Conservation (phyloP, 164 flowering plant species). For the Houttuynia cordata region DNA sequence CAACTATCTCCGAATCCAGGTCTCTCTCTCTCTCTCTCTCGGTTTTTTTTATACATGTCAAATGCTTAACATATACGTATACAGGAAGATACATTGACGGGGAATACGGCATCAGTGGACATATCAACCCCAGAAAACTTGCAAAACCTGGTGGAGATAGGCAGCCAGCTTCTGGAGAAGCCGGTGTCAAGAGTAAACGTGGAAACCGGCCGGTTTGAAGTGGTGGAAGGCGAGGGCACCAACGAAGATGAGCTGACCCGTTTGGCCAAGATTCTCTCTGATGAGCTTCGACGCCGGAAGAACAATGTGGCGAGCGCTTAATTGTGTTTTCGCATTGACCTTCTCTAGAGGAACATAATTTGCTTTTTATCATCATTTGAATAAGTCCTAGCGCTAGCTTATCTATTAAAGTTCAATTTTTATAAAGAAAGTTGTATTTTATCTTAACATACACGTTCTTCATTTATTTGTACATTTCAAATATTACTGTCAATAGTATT, state of each 20-base stretch:
- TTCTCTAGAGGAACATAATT: no score
- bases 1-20: slow-evolving; percentile 51
- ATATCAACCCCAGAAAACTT: slow-evolving; percentile 30
- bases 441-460: no score
- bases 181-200: slow-evolving; percentile 36
- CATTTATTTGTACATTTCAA: no score
- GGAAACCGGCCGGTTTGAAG: slow-evolving; percentile 29
- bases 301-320: background rate
- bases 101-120: slow-evolving; percentile 29
- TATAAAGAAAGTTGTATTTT: no score
- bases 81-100: slow-evolving; percentile 36
- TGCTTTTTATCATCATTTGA: no score
- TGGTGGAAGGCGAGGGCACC: slow-evolving; percentile 24
- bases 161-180: slow-evolving; percentile 25
- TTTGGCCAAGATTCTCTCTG: slow-evolving; percentile 34
- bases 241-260: slow-evolving; percentile 39
- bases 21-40: background rate
- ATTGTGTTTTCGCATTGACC: no score
- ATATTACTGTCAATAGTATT: no score
- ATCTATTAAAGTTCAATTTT: no score
- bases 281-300: slow-evolving; percentile 15
- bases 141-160: slow-evolving; percentile 24
- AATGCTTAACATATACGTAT: background rate
- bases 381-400: no score
- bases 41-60: background rate